These are phyloP conservation scores for Schizophyllum commune DNA, from an alignment of 1,284 basidiomycete genomes.

Conservation along the genomic window DNA sequence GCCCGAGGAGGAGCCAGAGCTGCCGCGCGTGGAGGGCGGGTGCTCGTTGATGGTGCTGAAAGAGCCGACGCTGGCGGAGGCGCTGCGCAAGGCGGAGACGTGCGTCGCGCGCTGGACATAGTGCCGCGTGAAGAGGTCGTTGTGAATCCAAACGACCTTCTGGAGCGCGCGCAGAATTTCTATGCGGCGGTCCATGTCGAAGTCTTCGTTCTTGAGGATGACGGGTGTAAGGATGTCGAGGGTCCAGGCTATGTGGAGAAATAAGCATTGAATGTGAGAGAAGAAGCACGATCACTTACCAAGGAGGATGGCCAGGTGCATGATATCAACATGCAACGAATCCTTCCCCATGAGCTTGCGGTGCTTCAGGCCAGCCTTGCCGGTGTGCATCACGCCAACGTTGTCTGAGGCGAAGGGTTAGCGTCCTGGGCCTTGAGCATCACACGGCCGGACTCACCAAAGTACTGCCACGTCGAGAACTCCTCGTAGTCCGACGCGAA, in stretches of 20 bases:
- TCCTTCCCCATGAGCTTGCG: conserved; percentile 2
- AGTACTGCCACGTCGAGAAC: conserved; percentile 1
- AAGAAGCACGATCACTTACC: background rate
- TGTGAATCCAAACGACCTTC: conserved; percentile 3
- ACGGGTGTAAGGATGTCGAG: conserved; percentile 1
- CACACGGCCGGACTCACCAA: background rate
- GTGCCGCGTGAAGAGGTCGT: conserved; percentile 4
- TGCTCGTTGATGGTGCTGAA: background rate
- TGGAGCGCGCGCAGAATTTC: background rate
- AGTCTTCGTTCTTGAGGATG: background rate
- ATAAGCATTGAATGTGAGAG: background rate
- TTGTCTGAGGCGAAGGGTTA: background rate
- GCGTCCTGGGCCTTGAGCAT: background rate
- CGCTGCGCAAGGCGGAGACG: background rate
- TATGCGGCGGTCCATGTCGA: background rate
- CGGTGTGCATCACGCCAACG: conserved; percentile 2
- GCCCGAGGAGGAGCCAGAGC: background rate
- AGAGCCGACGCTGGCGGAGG: background rate
- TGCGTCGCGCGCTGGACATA: background rate
- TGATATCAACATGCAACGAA: conserved; percentile 1
- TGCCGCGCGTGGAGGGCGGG: background rate
- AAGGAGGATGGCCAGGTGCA: conserved; percentile 1
- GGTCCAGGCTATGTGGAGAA: background rate
- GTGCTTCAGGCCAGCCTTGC: background rate
- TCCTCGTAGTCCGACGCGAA: background rate